Percentiles rank a stretch among this genome's conserved stretches.
phyloP scores from a whole-genome alignment of 2,329 filamentous ascomycete species.

The Leptodontidium sp. region DNA sequence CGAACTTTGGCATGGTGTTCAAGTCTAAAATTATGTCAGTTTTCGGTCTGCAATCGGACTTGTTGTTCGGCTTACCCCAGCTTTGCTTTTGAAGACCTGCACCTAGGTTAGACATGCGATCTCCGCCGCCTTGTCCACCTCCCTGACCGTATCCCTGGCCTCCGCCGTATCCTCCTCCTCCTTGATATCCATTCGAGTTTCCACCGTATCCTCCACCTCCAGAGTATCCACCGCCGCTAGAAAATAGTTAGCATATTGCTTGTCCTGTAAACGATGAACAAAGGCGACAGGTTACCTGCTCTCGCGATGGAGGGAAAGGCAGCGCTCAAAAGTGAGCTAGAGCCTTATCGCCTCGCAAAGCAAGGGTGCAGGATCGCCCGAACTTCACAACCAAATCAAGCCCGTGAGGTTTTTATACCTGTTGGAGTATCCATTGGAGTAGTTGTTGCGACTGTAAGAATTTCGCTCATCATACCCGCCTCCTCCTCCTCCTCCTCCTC shows the following conservation, averaged over 20 bases:
- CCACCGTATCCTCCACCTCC: conserved; percentile 47
- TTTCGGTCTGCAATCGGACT: conserved; percentile 17
- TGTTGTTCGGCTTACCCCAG: conserved; percentile 71
- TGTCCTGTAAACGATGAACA: conserved; percentile 24
- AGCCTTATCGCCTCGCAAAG: conserved; percentile 43
- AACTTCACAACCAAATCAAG: conserved; percentile 49
- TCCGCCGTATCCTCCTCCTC: conserved; percentile 50
- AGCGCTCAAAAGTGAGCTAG: conserved; percentile 30
- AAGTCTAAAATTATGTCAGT: conserved; percentile 65
- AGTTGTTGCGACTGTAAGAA: conserved; percentile 54
- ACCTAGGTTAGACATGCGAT: conserved; percentile 93
- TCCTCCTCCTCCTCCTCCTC: conserved; percentile 54
- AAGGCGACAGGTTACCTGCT: conserved; percentile 36
- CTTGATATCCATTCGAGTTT: conserved; percentile 44
- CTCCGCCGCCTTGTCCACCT: conserved; percentile 80
- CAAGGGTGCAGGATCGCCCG: conserved; percentile 41
- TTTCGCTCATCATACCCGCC: conserved; percentile 61
- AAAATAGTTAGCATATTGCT: conserved; percentile 49
- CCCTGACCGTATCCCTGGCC: conserved; percentile 51
- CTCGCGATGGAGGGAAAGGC: conserved; percentile 26
- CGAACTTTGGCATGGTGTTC: conserved; percentile 86
- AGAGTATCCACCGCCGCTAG: conserved; percentile 56
- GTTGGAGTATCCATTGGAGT: conserved; percentile 60
- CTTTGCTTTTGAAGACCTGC: conserved; percentile 85
- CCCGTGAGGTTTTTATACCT: conserved; percentile 53